Evolutionary conservation across 176 grass and related monocot species (phyloP).

Genomic region (Olyra latifolia): DNA sequence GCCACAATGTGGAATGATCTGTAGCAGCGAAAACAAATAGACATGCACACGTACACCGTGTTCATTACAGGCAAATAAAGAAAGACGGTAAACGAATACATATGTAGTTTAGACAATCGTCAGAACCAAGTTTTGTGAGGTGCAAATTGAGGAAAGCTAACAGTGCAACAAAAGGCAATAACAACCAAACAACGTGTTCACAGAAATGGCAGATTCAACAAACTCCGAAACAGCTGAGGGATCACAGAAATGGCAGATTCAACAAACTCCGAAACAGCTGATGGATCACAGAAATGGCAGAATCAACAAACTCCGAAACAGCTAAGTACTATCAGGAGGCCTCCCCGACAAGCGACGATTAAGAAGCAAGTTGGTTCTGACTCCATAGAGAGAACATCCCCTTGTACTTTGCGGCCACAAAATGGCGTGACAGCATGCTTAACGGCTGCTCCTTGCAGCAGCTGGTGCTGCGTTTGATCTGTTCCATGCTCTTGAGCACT

Average conservation of each 20-base stretch:
- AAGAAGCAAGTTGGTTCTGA: slow-evolving; percentile 59
- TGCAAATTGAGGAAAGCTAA: neutral
- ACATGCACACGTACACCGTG: neutral
- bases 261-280: no score
- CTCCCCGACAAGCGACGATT: neutral
- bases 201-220: slow-evolving; percentile 1
- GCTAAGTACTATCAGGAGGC: neutral
- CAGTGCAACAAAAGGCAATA: neutral
- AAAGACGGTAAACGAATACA: neutral
- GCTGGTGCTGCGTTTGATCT: slow-evolving; percentile 31
- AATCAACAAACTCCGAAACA: no score
- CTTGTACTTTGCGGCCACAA: slow-evolving; percentile 47
- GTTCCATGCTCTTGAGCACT: slow-evolving; percentile 35
- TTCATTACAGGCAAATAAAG: neutral
- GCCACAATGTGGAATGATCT: neutral
- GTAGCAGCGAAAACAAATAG: neutral
- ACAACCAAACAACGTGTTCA: neutral
- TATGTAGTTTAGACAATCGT: neutral
- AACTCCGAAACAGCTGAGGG: neutral
- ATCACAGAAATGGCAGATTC: no score
- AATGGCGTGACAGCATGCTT: slow-evolving; percentile 39
- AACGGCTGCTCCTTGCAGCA: slow-evolving; percentile 53
- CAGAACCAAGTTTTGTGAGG: neutral
- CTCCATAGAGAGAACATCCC: slow-evolving; percentile 51
- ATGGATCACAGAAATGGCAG: no score